A percentile compares a stretch with the other conserved stretches of the same genome.
Evolutionary conservation across 1,139 yeast genomes (phyloP).

Genomic region (Groenewaldozyma sp.): DNA sequence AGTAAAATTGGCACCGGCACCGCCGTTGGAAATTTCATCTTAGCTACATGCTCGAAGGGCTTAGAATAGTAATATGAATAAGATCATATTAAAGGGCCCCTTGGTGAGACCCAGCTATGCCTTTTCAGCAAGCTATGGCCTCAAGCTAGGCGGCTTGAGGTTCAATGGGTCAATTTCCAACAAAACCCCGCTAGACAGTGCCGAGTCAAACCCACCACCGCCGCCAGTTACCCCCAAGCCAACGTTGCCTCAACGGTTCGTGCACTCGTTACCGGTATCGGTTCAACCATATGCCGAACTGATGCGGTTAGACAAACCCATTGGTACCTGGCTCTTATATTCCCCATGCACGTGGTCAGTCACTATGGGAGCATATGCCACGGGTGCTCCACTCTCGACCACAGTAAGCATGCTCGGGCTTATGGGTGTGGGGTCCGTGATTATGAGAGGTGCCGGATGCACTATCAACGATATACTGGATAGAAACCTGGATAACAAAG

Average conservation of each 20-base stretch:
- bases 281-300: constrained; percentile 88
- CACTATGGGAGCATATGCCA: constrained; percentile 73
- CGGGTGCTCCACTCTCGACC: constrained; percentile 56
- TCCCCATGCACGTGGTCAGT: constrained; percentile 79
- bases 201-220: constrained; percentile 6
- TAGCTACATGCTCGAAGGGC: no score
- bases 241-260: constrained; percentile 27
- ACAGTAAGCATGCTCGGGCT: constrained; percentile 49
- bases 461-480: constrained; percentile 88
- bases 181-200: no score
- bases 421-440: constrained; percentile 73
- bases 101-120: no score
- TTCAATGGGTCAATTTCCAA: no score
- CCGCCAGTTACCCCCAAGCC: constrained; percentile 9
- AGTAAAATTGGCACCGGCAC: no score
- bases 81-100: no score
- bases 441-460: constrained; percentile 98
- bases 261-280: constrained; percentile 54
- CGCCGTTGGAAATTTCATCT: no score
- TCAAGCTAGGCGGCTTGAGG: no score
- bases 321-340: constrained; percentile 75
- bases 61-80: no score
- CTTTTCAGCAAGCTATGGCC: no score
- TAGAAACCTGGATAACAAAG: constrained; percentile 71
- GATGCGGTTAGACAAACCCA: constrained; percentile 88